Percentiles rank a stretch among this genome's conserved stretches.
phyloP scores from a whole-genome alignment of 208 protist genomes.

The Naegleria lovaniensis region DNA sequence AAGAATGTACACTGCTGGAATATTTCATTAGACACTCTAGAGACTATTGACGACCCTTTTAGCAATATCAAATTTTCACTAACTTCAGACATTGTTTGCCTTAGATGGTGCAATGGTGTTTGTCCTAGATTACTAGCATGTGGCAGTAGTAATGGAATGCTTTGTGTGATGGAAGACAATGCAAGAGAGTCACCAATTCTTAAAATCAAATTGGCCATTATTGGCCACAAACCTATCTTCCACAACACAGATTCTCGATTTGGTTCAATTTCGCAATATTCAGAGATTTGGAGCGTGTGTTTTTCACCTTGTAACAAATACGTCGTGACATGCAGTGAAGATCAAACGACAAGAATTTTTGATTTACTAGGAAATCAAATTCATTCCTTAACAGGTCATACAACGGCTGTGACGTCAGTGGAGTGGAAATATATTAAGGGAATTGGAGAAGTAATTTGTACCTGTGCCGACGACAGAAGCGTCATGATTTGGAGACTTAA shows the following conservation, averaged over 20 bases:
- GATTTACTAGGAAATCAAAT: neutral
- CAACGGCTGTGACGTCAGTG: constrained; percentile 12
- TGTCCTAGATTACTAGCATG: neutral
- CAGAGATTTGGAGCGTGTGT: constrained; percentile 3
- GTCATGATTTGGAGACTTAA: constrained; percentile 18
- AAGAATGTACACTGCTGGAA: constrained; percentile 13
- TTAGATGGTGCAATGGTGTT: neutral
- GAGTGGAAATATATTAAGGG: neutral
- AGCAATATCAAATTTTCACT: neutral
- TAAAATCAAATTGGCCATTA: neutral
- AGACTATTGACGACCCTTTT: neutral
- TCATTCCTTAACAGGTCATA: neutral
- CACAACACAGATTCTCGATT: neutral
- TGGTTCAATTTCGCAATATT: neutral
- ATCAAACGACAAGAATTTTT: constrained; percentile 10
- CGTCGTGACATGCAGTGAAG: neutral
- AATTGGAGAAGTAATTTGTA: neutral
- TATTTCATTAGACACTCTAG: neutral
- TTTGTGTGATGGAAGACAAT: neutral
- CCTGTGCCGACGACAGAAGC: constrained; percentile 10
- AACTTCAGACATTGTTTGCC: neutral
- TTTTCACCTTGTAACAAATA: neutral
- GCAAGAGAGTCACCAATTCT: neutral
- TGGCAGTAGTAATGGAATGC: constrained; percentile 4
- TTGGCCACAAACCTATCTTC: constrained; percentile 15